These are phyloP conservation scores for Peronospora farinosa DNA, from an alignment of 352 stramenopile species.

Conservation along the genomic window DNA sequence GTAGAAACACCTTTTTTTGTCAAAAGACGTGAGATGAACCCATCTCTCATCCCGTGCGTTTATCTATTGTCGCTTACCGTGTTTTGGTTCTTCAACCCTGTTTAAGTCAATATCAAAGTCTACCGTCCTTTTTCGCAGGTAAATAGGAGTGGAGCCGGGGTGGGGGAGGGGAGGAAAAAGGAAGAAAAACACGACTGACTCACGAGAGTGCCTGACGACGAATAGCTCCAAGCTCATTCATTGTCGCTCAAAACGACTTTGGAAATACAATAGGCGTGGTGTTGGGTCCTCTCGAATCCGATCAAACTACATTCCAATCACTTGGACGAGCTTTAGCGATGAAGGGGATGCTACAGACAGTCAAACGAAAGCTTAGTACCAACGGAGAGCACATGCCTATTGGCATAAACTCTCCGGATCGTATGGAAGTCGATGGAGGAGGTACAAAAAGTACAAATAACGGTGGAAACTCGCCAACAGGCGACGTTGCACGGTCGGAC, in stretches of 20 bases:
- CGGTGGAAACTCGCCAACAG: constrained; percentile 39
- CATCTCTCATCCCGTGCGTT: background rate
- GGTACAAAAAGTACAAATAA: constrained; percentile 17
- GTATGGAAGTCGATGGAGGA: constrained; percentile 56
- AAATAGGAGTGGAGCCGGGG: constrained; percentile 11
- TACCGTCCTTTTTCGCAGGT: background rate
- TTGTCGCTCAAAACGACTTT: background rate
- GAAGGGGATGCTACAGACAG: constrained; percentile 88
- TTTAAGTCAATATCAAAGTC: background rate
- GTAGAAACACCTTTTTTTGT: background rate
- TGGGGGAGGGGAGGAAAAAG: constrained; percentile 25
- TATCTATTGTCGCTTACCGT: background rate
- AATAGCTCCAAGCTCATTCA: constrained; percentile 14
- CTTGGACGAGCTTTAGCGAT: constrained; percentile 41
- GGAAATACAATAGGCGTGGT: background rate
- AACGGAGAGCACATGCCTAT: constrained; percentile 52
- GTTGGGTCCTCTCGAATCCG: background rate
- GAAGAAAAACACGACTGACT: constrained; percentile 30
- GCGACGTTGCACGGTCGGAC: constrained; percentile 72
- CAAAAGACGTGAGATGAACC: background rate
- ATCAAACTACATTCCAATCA: background rate
- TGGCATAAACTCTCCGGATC: constrained; percentile 42
- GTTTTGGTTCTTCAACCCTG: background rate
- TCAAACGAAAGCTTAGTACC: constrained; percentile 85
- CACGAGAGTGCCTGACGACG: constrained; percentile 12